A percentile compares a stretch with the other conserved stretches of the same genome.
Evolutionary conservation across 2,329 filamentous ascomycete species (phyloP).

Genomic region (Emmonsiellopsis sp.): DNA sequence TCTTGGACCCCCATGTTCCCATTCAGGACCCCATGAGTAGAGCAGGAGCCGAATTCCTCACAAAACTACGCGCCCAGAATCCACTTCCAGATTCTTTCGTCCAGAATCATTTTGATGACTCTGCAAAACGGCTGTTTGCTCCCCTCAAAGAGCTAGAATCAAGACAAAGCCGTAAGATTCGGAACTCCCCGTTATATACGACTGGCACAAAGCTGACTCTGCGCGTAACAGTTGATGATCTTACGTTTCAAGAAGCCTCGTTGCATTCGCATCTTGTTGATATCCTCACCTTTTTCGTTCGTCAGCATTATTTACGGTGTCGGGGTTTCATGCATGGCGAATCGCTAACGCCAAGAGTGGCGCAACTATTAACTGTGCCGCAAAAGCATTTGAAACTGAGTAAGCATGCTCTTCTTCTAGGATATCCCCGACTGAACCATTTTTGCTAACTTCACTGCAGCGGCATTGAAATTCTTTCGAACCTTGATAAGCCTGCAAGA

Average conservation of each 20-base stretch:
- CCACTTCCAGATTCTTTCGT: constrained; percentile 80
- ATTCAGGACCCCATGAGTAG: constrained; percentile 49
- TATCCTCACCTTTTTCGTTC: constrained; percentile 85
- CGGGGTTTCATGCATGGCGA: constrained; percentile 81
- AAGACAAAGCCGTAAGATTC: constrained; percentile 42
- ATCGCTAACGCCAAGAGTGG: constrained; percentile 66
- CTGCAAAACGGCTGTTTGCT: constrained; percentile 74
- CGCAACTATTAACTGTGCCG: constrained; percentile 68
- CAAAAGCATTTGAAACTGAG: constrained; percentile 91
- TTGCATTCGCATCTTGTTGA: constrained; percentile 87
- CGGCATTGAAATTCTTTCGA: constrained; percentile 88
- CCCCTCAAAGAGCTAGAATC: constrained; percentile 73
- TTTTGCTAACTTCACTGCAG: constrained; percentile 32
- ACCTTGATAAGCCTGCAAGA: constrained; percentile 77
- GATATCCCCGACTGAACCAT: neutral
- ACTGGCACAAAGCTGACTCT: constrained; percentile 6
- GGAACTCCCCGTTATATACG: neutral
- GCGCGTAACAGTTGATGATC: constrained; percentile 48
- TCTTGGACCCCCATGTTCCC: constrained; percentile 64
- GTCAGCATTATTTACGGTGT: constrained; percentile 76
- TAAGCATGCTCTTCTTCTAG: constrained; percentile 36
- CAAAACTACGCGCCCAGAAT: constrained; percentile 54
- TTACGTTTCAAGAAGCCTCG: constrained; percentile 76
- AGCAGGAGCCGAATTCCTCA: constrained; percentile 58
- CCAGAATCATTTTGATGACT: constrained; percentile 79